Base-by-base conservation (phyloP, 2,329 filamentous ascomycete species). In the Aspergillus ustus region DNA sequence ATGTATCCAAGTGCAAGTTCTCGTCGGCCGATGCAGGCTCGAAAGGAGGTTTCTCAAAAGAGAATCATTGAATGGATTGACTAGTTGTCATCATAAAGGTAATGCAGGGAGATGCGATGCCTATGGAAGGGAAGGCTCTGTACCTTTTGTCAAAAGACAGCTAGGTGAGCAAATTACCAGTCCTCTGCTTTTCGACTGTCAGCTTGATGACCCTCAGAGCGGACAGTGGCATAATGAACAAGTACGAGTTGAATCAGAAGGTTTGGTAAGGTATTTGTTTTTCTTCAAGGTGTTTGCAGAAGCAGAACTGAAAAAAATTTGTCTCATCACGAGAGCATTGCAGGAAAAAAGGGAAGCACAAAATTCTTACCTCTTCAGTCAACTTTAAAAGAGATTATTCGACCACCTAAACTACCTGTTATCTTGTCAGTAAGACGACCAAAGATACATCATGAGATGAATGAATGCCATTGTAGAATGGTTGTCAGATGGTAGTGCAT, bases 11-110 rank as follows among this genome's bases (percentile, higher is more conserved):
- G 52, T 60, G 57, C 63, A 65, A 61, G 64, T 62, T 51, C 44
- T 56, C 63, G 61, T 67, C 50, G 52, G 45, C 56, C 51, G 56
- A 66, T 69, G 64, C 67, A 61, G 65, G 71, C 71, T 66, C 72
- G 71, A 76, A 70, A 71, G 75, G 75, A 69, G 75, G 75, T 76
- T 63, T 75, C 72, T 73, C 73, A 52, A 64, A 64, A 67, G 70
- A 73, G 77, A 77, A 77, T 85, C 83, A 76, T 85, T 83, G 84
- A 86, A 86, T 85, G 84, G 84, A 86, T 86, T 83, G 82, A 85
- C 83, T 85, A 75, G 81, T 79, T 84, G 82, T 84, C 84, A 84
- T 86, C 83, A 81, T 84, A 69, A 76, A 77, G 69, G 69, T 51
- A 55, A 28, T 54, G 65, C 53, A 31, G 57, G 52, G 50, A 29